phyloP scores from a whole-genome alignment of 371 early-diverging fungal species.

The Conidiobolus incongruus region DNA sequence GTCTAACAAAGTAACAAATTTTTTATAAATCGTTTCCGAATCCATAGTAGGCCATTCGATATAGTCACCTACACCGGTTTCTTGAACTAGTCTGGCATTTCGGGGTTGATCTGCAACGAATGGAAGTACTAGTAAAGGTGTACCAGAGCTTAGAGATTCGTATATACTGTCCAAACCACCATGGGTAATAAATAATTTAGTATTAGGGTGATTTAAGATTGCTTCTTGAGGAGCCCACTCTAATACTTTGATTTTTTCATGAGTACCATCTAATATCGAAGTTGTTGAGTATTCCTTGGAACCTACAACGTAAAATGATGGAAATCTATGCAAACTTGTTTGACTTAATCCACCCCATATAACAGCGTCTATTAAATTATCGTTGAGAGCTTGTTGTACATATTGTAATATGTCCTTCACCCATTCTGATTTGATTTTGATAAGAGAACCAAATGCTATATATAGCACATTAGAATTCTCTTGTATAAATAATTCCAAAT shows the following conservation, averaged over 20 bases:
- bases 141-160: background rate
- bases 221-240: conserved; percentile 4
- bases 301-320: no score
- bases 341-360: background rate
- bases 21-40: background rate
- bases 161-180: conserved; percentile 2
- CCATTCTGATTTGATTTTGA: background rate
- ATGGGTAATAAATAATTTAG: conserved; percentile 3
- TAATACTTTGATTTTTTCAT: background rate
- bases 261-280: background rate
- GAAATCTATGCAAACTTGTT: background rate
- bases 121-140: background rate
- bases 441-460: background rate
- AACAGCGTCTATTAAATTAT: background rate
- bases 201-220: conserved; percentile 1
- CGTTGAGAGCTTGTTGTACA: background rate
- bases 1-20: background rate
- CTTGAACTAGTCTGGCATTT: background rate
- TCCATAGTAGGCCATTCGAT: background rate
- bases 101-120: background rate
- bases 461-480: background rate
- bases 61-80: background rate
- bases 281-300: no score
- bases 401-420: no score
- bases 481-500: background rate